phyloP scores from a whole-genome alignment of 2,329 filamentous ascomycete genomes.

The Pestalotiopsis sp. region DNA sequence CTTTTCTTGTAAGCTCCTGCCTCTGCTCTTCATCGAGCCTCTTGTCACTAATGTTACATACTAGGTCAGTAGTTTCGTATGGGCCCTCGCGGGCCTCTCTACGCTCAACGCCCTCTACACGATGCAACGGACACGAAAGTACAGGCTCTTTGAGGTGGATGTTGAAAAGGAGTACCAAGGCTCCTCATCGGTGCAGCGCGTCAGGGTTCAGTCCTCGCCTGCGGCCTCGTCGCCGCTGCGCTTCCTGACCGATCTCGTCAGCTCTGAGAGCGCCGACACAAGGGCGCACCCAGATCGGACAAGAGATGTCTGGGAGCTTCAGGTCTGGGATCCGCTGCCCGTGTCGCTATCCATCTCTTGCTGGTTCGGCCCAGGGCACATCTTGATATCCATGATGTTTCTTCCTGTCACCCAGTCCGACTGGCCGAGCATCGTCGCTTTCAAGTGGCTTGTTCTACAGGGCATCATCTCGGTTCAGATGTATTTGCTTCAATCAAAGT shows the following conservation, averaged over 20 bases:
- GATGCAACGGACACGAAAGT: constrained; percentile 79
- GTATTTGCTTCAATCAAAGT: constrained; percentile 71
- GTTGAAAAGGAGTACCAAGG: constrained; percentile 72
- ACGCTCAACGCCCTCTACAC: constrained; percentile 79
- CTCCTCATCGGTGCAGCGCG: constrained; percentile 86
- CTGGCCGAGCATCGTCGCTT: constrained; percentile 82
- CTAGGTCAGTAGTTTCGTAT: constrained; percentile 72
- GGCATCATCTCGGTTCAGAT: constrained; percentile 77
- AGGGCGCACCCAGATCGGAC: constrained; percentile 81
- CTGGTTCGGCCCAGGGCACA: constrained; percentile 89
- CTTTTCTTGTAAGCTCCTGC: constrained; percentile 50
- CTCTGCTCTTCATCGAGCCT: constrained; percentile 6
- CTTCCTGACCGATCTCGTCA: constrained; percentile 70
- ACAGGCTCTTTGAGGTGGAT: constrained; percentile 86
- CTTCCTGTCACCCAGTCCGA: constrained; percentile 78
- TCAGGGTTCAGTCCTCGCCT: constrained; percentile 85
- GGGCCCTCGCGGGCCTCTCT: constrained; percentile 69
- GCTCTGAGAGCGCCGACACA: constrained; percentile 73
- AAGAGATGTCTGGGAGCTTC: constrained; percentile 92
- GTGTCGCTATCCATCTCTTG: constrained; percentile 83
- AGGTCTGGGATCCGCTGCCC: constrained; percentile 91
- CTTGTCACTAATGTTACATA: constrained; percentile 19
- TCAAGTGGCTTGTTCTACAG: constrained; percentile 80
- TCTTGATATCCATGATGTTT: constrained; percentile 88
- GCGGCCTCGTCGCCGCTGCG: constrained; percentile 77